Conservation (phyloP, 345 rosid genomes). For the Aethionema arabicum region DNA sequence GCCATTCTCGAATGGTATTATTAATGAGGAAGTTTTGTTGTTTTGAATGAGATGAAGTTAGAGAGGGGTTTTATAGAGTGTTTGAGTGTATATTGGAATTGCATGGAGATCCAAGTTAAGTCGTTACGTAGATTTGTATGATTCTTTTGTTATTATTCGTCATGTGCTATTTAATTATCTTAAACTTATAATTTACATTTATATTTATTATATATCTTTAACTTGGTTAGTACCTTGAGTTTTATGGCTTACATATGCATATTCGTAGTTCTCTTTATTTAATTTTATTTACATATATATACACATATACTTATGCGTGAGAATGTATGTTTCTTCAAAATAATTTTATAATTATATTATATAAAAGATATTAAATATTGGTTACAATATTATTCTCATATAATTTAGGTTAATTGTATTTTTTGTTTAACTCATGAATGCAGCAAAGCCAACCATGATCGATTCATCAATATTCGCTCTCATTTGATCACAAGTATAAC, state of each 20-base stretch:
- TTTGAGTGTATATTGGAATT: slow-evolving; percentile 17
- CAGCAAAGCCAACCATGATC: too few relatives aligned
- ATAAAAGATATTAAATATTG: too few relatives aligned
- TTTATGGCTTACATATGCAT: background rate
- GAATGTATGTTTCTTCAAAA: slow-evolving; percentile 10
- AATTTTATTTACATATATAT: background rate
- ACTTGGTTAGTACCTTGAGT: background rate
- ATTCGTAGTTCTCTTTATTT: background rate
- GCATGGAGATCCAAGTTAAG: background rate
- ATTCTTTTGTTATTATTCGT: background rate
- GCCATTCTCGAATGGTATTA: background rate
- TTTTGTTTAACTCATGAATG: too few relatives aligned
- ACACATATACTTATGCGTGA: slow-evolving; percentile 7
- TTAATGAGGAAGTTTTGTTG: background rate
- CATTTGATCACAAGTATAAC: too few relatives aligned
- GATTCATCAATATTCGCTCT: too few relatives aligned
- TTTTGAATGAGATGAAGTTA: background rate
- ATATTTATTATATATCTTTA: background rate
- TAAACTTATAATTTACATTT: background rate
- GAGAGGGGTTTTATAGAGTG: background rate
- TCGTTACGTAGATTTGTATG: slow-evolving; percentile 1
- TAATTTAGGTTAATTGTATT: too few relatives aligned
- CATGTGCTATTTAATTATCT: background rate
- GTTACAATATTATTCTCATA: too few relatives aligned
- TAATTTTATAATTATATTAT: background rate